Percentiles rank a stretch among this genome's conserved stretches.
These are phyloP conservation scores for Sordaria brevicollis DNA, from an alignment of 495 filamentous ascomycete genomes.

Conservation along the genomic window DNA sequence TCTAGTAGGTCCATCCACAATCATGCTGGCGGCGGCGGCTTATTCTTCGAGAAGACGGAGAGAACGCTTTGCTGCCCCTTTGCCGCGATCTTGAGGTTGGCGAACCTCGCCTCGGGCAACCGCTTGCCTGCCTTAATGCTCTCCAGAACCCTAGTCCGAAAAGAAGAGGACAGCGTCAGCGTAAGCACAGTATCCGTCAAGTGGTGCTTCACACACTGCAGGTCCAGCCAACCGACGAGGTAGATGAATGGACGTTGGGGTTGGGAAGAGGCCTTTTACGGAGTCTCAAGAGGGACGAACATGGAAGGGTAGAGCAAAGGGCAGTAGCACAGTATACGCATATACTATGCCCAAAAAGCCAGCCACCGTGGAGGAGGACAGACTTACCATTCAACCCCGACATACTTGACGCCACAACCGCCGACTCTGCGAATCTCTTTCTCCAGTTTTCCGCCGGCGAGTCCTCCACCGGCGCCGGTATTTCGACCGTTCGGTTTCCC, in stretches of 20 bases:
- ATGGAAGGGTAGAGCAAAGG: slow-evolving; percentile 2
- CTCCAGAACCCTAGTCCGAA: slow-evolving; percentile 52
- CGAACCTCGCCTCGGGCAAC: slow-evolving; percentile 64
- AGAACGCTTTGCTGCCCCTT: slow-evolving; percentile 53
- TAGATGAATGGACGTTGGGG: background rate
- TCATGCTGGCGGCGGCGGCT: slow-evolving; percentile 12
- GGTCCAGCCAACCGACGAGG: background rate
- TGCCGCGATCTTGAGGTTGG: slow-evolving; percentile 45
- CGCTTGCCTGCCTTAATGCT: slow-evolving; percentile 67
- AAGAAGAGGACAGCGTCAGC: background rate
- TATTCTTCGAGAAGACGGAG: slow-evolving; percentile 16
- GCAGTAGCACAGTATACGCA: background rate
- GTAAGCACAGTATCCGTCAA: slow-evolving; percentile 10
- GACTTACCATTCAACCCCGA: slow-evolving; percentile 71
- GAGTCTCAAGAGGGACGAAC: background rate
- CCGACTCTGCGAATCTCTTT: slow-evolving; percentile 60
- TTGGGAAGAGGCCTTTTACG: background rate
- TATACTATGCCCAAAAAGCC: background rate
- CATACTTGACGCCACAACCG: slow-evolving; percentile 63
- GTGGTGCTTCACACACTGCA: background rate
- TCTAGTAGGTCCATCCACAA: background rate
- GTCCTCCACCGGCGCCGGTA: slow-evolving; percentile 59
- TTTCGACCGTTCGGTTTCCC: slow-evolving; percentile 40
- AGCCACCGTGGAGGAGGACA: background rate
- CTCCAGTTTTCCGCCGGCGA: slow-evolving; percentile 73